Evolutionary conservation across 345 rosid species (phyloP).

Genomic region (Boechera divaricarpa): DNA sequence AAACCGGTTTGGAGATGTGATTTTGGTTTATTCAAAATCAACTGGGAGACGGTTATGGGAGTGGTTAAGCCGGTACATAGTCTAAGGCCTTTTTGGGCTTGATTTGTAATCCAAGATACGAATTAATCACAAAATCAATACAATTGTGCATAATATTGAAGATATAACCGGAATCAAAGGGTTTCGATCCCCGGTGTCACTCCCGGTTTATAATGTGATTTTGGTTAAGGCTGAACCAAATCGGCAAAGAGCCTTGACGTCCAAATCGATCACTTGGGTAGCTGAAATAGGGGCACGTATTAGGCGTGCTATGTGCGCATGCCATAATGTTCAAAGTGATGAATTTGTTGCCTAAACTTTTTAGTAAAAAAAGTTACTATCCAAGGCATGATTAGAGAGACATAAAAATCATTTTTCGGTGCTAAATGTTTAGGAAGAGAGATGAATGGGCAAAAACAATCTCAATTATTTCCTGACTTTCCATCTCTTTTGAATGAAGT

Average conservation of each 20-base stretch:
- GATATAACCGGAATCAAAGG: neutral
- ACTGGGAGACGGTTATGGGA: neutral
- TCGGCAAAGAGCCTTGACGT: neutral
- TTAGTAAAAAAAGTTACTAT: neutral
- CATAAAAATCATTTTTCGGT: neutral
- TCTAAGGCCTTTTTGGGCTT: neutral
- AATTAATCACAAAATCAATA: neutral
- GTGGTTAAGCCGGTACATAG: neutral
- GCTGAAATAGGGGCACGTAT: conserved; percentile 25
- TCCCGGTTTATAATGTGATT: conserved; percentile 3
- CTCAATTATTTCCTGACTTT: no score
- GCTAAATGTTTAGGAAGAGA: conserved; percentile 14
- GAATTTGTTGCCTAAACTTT: conserved; percentile 28
- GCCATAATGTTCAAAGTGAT: conserved; percentile 26
- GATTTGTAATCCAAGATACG: neutral
- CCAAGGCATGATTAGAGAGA: neutral
- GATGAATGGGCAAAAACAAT: no score
- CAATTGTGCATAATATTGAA: neutral
- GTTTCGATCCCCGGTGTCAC: neutral
- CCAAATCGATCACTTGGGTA: neutral
- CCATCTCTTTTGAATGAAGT: no score
- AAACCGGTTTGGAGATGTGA: neutral
- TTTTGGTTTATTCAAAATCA: neutral
- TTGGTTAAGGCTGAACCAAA: conserved; percentile 25
- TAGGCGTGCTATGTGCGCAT: conserved; percentile 31